These are phyloP conservation scores for Lodderomyces metapsilosis DNA, from an alignment of 1,139 yeast species.

Conservation along the genomic window DNA sequence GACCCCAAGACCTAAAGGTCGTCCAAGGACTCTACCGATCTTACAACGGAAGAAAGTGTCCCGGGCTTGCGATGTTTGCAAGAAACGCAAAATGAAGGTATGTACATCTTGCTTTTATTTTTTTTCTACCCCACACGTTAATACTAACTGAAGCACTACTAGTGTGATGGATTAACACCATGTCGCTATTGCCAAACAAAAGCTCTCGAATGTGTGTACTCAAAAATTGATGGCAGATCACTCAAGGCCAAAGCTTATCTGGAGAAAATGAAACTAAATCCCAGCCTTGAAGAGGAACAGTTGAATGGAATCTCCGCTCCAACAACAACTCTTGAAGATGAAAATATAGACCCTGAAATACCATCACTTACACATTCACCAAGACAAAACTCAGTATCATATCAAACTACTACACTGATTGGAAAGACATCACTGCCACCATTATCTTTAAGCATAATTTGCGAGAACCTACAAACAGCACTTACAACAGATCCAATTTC, in stretches of 20 bases:
- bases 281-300: neutral
- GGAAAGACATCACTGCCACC: conserved; percentile 17
- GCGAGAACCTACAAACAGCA: conserved; percentile 20
- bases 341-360: conserved; percentile 8
- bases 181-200: conserved; percentile 25
- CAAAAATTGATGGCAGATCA: conserved; percentile 26
- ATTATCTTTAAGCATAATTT: conserved; percentile 18
- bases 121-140: neutral
- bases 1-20: conserved; percentile 13
- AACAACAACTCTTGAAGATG: neutral
- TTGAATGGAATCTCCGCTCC: conserved; percentile 1
- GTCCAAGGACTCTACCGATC: conserved; percentile 14
- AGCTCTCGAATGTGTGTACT: conserved; percentile 23
- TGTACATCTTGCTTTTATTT: conserved; percentile 2
- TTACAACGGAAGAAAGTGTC: conserved; percentile 28
- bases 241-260: conserved; percentile 17
- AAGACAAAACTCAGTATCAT: neutral
- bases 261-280: conserved; percentile 12
- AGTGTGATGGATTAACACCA: conserved; percentile 28
- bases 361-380: conserved; percentile 10
- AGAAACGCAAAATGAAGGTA: conserved; percentile 34
- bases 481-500: conserved; percentile 17
- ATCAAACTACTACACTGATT: neutral
- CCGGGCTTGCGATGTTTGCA: conserved; percentile 41
- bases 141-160: neutral